A percentile compares a stretch with the other conserved stretches of the same genome.
Conservation (phyloP, 1,139 yeast species). For the Hyphopichia wangnamkhiaoensis region DNA sequence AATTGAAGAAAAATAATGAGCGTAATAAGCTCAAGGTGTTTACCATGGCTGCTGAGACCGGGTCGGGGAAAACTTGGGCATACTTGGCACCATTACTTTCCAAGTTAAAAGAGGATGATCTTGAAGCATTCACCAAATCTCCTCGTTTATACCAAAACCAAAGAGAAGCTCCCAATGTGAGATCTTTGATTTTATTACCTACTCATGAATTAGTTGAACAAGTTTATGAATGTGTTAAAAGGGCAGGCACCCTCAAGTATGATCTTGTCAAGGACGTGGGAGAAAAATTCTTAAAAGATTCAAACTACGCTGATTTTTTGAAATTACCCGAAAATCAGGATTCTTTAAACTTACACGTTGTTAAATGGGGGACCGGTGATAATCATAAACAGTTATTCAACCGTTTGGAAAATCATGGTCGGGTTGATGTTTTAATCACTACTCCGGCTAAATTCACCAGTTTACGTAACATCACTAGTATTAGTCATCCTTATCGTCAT, state of each 20-base stretch:
- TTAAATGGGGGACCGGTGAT: slow-evolving; percentile 60
- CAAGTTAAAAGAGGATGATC: slow-evolving; percentile 59
- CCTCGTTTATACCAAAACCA: slow-evolving; percentile 31
- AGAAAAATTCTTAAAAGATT: slow-evolving; percentile 15
- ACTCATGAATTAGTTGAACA: slow-evolving; percentile 88
- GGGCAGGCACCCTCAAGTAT: slow-evolving; percentile 32
- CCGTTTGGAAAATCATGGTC: slow-evolving; percentile 38
- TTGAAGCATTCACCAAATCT: slow-evolving; percentile 26
- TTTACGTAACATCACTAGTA: slow-evolving; percentile 43
- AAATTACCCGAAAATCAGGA: slow-evolving; percentile 23
- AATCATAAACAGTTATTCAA: slow-evolving; percentile 52
- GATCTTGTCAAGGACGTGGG: slow-evolving; percentile 19
- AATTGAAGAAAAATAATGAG: slow-evolving; percentile 32
- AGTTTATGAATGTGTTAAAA: slow-evolving; percentile 55
- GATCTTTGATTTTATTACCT: slow-evolving; percentile 78
- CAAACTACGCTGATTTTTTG: slow-evolving; percentile 24
- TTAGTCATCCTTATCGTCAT: slow-evolving; percentile 49
- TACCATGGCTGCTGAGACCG: slow-evolving; percentile 93
- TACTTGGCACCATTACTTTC: slow-evolving; percentile 77
- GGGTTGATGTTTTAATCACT: slow-evolving; percentile 78
- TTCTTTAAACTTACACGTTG: slow-evolving; percentile 43
- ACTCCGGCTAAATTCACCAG: slow-evolving; percentile 73
- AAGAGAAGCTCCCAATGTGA: slow-evolving; percentile 44
- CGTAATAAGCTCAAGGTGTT: slow-evolving; percentile 54
- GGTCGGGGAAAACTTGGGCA: slow-evolving; percentile 95